Base-by-base conservation (phyloP, 2,329 filamentous ascomycete species). In the Aspergillus flavus region DNA sequence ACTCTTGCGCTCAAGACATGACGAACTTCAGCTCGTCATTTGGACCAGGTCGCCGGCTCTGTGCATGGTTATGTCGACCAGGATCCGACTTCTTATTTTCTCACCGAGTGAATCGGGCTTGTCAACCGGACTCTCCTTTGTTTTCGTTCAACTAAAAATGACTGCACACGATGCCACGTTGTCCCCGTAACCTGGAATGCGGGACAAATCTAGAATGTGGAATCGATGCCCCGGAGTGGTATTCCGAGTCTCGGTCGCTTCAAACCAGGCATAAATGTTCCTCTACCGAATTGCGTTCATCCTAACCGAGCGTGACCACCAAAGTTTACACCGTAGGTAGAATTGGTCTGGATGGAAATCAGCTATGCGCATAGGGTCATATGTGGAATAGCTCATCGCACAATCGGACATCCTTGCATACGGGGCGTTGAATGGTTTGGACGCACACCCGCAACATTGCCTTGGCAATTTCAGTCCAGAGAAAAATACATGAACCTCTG, bases 1-100 rank as follows among this genome's bases (percentile, higher is more conserved):
- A 63, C 63, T 53, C 61, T 66, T 30, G 58, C 62, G 2, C 61
- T 65, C 26, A 71, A 53, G 32, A 61, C 50, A 43, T 52, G 57
- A 59, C 19, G 32, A 36, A 32, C 26, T 34, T 39, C 3, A 19
- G 19, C 28, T 52, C 30, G 26, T 53, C 30, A 34, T 53, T 6
- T 32, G 28, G 16, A 12, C 16, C 30, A 6, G 12, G 16, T 34
- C 50, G 16, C 9, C 50, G 50, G 50, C 26, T 14, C 10, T 28
- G 6, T 53, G 30, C 50, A 34, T 21, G 14, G 28, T 1, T 30
- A 53, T 11, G 3, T 32, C 26, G 48, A 19, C 26, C 48, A 10
- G 21, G 28, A 34, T 11, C 50, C 12, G 6, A 10, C 50, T n/a
- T 50, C 4, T 19, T 6, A 0, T 30, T 30, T 50, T 16, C 23